Percentiles rank a stretch among this genome's conserved stretches.
phyloP scores from a whole-genome alignment of 805 yeast genomes.

The Schizosaccharomyces cryophilus region DNA sequence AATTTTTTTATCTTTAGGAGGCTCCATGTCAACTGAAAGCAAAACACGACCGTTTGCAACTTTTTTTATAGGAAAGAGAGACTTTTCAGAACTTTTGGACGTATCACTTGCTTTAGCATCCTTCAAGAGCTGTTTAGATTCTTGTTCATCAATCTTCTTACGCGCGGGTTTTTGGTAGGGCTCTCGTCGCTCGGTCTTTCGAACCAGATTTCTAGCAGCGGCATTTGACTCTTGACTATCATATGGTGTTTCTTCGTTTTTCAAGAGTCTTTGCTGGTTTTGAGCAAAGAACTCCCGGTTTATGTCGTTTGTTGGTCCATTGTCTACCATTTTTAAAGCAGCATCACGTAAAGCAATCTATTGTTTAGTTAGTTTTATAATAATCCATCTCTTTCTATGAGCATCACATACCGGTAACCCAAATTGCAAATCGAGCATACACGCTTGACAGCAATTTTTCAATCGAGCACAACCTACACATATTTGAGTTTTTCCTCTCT shows the following conservation, averaged over 20 bases:
- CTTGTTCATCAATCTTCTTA: not conserved
- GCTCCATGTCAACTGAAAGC: slow-evolving; percentile 3
- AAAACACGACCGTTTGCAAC: not conserved
- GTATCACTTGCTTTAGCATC: not conserved
- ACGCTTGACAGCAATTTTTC: slow-evolving; percentile 66
- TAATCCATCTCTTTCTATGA: too few relatives aligned
- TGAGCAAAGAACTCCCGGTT: slow-evolving; percentile 33
- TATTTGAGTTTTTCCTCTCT: slow-evolving; percentile 34
- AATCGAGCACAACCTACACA: slow-evolving; percentile 62
- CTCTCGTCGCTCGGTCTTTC: slow-evolving; percentile 20
- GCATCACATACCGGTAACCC: slow-evolving; percentile 35
- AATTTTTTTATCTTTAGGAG: slow-evolving; percentile 21
- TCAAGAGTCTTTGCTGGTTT: slow-evolving; percentile 18
- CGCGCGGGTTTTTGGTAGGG: slow-evolving; percentile 8
- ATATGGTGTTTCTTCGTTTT: slow-evolving; percentile 8
- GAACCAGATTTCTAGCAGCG: slow-evolving; percentile 28
- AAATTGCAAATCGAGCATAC: slow-evolving; percentile 60
- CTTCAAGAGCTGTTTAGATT: not conserved
- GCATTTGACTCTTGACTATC: slow-evolving; percentile 12
- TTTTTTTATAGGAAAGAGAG: not conserved
- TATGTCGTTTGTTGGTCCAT: slow-evolving; percentile 26
- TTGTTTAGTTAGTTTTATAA: too few relatives aligned
- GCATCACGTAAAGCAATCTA: slow-evolving; percentile 40
- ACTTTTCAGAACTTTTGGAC: not conserved
- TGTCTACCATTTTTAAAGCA: slow-evolving; percentile 47